A percentile compares a stretch with the other conserved stretches of the same genome.
phyloP scores from a whole-genome alignment of 805 yeast species.

The Komagataella ulmi region DNA sequence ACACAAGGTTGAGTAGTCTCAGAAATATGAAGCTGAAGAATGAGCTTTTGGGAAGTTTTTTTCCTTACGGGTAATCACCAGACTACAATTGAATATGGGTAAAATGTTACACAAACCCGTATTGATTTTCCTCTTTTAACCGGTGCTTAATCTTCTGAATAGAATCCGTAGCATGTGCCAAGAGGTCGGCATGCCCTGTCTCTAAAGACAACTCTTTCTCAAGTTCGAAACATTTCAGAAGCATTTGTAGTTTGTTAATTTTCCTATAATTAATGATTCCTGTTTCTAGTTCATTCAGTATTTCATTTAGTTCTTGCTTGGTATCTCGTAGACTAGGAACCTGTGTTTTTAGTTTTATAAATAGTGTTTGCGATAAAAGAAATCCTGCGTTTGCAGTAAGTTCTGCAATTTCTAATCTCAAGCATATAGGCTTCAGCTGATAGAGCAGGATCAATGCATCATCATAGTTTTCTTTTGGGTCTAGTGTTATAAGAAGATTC shows the following conservation, averaged over 20 bases:
- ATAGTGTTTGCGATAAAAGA: constrained; percentile 14
- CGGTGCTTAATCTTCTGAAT: constrained; percentile 16
- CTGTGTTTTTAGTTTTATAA: constrained; percentile 9
- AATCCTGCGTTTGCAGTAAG: constrained; percentile 24
- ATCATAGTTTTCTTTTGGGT: constrained; percentile 14
- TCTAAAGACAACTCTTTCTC: constrained; percentile 23
- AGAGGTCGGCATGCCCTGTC: constrained; percentile 16
- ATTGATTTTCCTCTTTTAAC: constrained; percentile 14
- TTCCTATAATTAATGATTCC: constrained; percentile 31
- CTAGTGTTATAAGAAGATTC: constrained; percentile 27
- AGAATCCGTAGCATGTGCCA: constrained; percentile 17
- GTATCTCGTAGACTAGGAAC: neutral
- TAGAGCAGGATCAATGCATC: constrained; percentile 30
- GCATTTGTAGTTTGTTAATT: constrained; percentile 22
- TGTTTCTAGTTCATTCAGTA: constrained; percentile 24
- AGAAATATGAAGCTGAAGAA: neutral
- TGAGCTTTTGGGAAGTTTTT: neutral
- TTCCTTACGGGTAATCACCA: neutral
- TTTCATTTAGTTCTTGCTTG: constrained; percentile 12
- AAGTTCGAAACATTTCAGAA: constrained; percentile 24
- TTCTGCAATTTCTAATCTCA: constrained; percentile 24
- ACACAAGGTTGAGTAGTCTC: no score
- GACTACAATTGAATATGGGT: neutral
- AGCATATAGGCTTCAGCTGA: constrained; percentile 28
- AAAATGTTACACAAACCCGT: constrained; percentile 1